Percentiles rank a stretch among this genome's conserved stretches.
Conservation (phyloP, 2,329 filamentous ascomycete genomes). For the Cordyceps cicadae region DNA sequence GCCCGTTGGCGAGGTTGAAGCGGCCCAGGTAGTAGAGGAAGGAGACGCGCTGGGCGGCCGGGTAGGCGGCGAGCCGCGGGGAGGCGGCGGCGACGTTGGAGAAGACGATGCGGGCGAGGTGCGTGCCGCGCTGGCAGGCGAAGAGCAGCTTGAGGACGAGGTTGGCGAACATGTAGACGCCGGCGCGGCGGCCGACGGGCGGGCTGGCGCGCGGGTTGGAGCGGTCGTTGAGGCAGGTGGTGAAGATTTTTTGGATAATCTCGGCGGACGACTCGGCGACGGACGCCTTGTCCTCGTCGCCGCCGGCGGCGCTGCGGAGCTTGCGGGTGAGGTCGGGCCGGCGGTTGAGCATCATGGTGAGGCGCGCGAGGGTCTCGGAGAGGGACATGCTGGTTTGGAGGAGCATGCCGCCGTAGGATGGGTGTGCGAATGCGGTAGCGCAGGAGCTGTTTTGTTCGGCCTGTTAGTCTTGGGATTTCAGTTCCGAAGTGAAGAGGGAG, state of each 20-base stretch:
- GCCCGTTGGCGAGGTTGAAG: constrained; percentile 77
- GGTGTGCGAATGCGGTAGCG: constrained; percentile 71
- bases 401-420: constrained; percentile 70
- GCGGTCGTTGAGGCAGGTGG: constrained; percentile 77
- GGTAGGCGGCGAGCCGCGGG: constrained; percentile 72
- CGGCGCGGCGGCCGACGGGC: constrained; percentile 38
- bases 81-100: constrained; percentile 78
- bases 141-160: constrained; percentile 83
- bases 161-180: constrained; percentile 88
- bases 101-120: constrained; percentile 81
- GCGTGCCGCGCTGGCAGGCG: constrained; percentile 67
- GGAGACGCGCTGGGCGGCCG: constrained; percentile 78
- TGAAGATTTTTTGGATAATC: constrained; percentile 83
- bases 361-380: constrained; percentile 67
- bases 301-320: constrained; percentile 51
- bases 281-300: constrained; percentile 59
- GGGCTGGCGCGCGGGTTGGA: constrained; percentile 42
- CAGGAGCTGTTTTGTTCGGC: constrained; percentile 51
- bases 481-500: not conserved
- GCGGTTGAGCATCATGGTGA: constrained; percentile 78
- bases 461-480: not conserved
- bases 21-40: constrained; percentile 92
- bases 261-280: constrained; percentile 84
- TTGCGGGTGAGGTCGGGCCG: constrained; percentile 67
- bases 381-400: constrained; percentile 77